Conservation (phyloP, 2,329 filamentous ascomycete species). For the Aspergillus sp. region DNA sequence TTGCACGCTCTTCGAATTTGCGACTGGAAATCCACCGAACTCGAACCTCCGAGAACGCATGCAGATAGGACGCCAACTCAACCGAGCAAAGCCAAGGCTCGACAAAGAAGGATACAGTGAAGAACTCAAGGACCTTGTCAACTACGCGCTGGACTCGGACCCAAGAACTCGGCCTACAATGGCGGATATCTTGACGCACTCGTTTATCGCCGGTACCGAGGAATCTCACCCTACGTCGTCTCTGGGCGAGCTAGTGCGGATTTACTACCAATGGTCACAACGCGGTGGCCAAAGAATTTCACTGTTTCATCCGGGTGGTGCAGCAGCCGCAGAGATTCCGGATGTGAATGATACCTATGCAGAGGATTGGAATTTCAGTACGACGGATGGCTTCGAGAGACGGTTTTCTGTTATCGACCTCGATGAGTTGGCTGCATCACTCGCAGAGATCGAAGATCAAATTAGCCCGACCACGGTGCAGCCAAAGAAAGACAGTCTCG, state of each 20-base stretch:
- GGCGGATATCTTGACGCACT: slow-evolving; percentile 40
- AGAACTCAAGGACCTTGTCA: slow-evolving; percentile 39
- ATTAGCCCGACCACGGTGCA: slow-evolving; percentile 24
- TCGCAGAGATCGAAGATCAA: slow-evolving; percentile 39
- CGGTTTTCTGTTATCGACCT: slow-evolving; percentile 43
- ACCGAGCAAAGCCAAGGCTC: slow-evolving; percentile 36
- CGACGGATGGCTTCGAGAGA: slow-evolving; percentile 54
- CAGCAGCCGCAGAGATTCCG: slow-evolving; percentile 49
- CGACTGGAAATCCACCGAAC: slow-evolving; percentile 44
- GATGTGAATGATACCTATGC: slow-evolving; percentile 35
- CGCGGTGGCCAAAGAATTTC: slow-evolving; percentile 47
- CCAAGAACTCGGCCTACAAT: slow-evolving; percentile 41
- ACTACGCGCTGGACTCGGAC: slow-evolving; percentile 39
- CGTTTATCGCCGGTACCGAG: slow-evolving; percentile 38
- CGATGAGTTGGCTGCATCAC: slow-evolving; percentile 41
- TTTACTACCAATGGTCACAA: slow-evolving; percentile 45
- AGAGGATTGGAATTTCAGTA: slow-evolving; percentile 61
- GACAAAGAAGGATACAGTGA: slow-evolving; percentile 39
- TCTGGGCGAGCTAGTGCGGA: slow-evolving; percentile 40
- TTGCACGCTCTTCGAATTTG: slow-evolving; percentile 45
- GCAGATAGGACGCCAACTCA: slow-evolving; percentile 41
- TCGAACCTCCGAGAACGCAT: slow-evolving; percentile 42
- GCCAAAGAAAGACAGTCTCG: slow-evolving; percentile 19
- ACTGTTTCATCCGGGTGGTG: slow-evolving; percentile 55
- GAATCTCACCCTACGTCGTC: slow-evolving; percentile 39